Evolutionary conservation across 176 grass and related monocot species (phyloP), one percentile per base, ranked within the genome.

Genomic region (Aegilops sharonensis): DNA sequence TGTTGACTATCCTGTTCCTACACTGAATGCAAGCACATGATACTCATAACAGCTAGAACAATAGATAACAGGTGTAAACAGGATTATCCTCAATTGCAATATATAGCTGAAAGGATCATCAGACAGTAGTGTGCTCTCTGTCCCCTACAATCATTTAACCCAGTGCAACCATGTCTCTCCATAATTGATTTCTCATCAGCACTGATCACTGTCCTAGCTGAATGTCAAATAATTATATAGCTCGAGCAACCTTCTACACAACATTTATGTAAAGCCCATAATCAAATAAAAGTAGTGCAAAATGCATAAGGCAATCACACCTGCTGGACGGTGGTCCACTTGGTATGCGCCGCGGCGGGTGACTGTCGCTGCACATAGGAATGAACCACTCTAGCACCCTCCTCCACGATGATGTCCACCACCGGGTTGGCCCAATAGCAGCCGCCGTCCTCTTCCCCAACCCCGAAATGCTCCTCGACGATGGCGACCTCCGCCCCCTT

Each of bases 391-490:
- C 87, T 98, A 2, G 88, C 92, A 15, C 85, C 80, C 84, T 94
- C 87, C 1, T 91, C 92, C 0, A 95, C 78, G 61, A 90, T 17
- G 47, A 98, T 92, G 79, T 98, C 97, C 82, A 92, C 81, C 27
- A 95, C 92, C 3, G 97, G 91, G 85, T 95, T 98, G 13, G 97
- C 93, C 97, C 97, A 98, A 71, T 95, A 98, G 84, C 85, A 92
- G 9, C 84, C 91, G 24, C 75, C 87, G 4, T 43, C 80, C 18
- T 61, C 69, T 34, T 70, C 78, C 21, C 81, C 89, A 8, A 21
- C 37, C 12, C 73, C 92, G 60, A 89, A 89, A 27, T 94, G 92
- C 73, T 94, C 92, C 72, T 91, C 89, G 14, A 91, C 84, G 52
- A 94, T 88, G 34, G 81, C 87, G 32, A 91, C 72, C 87, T 94